Base-by-base conservation (phyloP, 805 yeast species). In the Yamadazyma akitaensis region DNA sequence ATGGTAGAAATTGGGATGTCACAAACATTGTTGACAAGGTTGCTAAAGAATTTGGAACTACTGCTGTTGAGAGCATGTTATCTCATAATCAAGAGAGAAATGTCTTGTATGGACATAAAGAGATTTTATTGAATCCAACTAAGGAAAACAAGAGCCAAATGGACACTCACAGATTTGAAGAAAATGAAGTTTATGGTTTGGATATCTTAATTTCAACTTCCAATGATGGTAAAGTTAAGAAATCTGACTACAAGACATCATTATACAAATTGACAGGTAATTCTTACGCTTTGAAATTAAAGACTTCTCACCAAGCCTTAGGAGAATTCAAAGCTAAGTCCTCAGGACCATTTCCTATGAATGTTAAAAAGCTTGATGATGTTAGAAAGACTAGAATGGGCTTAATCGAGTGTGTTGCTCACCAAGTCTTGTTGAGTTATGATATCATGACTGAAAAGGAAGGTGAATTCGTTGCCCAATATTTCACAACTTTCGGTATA, bases 21-120 rank as follows among this genome's bases (percentile, higher is more conserved):
- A 84, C 92, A 58, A 76, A 77, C 55, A 64, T 81, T 38, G 90
- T 85, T 37, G 79, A 68, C 54, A 68, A 76, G 57, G 84, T 84
- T 42, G 82, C 85, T 51, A 75, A 73, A 62, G 79, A 72, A 40
- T 84, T 65, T 63, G 85, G 73, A 41, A 76, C 79, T 53, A 68
- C 68, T 37, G 81, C 92, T 34, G 74, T 86, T 34, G 89, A 85
- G 69, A 85, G 87, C 55, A 85, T 85, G 91, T 77, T 85, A 52
- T 68, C 86, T 43, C 86, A 83, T 70, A 81, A 82, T 70, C 88
- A 82, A 68, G 76, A 73, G 58, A 76, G 82, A 60, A 78, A 84
- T 63, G 81, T 79, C 39, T 63, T 85, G 58, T 84, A 83, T 56
- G 92, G 91, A 48, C 80, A 84, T 57, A 84, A 85, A 73, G 87